phyloP scores from a whole-genome alignment of 1,139 yeast species.

The Saccharomycopsis phalli region DNA sequence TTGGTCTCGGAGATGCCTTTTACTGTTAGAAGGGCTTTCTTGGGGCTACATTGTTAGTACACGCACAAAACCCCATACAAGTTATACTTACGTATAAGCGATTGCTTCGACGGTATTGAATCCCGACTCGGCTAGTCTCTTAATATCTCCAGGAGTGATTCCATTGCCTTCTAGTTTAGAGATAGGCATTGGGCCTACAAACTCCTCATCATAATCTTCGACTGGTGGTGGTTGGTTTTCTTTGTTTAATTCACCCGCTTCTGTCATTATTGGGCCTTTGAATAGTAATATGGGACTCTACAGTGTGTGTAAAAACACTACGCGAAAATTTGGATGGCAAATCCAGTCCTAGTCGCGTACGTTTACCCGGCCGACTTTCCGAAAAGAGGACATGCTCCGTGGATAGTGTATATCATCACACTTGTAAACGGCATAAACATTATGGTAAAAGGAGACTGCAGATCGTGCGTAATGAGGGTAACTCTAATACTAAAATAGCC shows the following conservation, averaged over 20 bases:
- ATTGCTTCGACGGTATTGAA: constrained; percentile 84
- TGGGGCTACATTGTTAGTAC: constrained; percentile 33
- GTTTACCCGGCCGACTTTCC: no score
- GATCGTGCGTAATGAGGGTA: no score
- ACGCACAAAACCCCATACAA: not conserved
- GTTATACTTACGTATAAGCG: constrained; percentile 53
- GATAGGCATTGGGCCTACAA: constrained; percentile 40
- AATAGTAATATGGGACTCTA: no score
- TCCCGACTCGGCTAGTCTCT: constrained; percentile 75
- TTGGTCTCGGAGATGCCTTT: constrained; percentile 95
- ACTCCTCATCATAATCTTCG: constrained; percentile 33
- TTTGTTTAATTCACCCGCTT: constrained; percentile 4
- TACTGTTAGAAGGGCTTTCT: constrained; percentile 63
- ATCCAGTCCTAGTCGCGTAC: no score
- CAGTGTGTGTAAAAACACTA: no score
- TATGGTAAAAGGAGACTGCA: no score
- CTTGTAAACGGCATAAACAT: no score
- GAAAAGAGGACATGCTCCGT: no score
- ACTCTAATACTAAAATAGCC: no score
- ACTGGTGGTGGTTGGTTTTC: constrained; percentile 12
- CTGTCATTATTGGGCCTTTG: constrained; percentile 5
- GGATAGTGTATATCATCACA: no score
- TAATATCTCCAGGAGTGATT: constrained; percentile 69
- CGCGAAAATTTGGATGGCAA: no score
- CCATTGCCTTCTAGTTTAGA: constrained; percentile 61